Percentiles rank a stretch among this genome's conserved stretches.
Conservation (phyloP, 164 flowering plant species). For the Aristolochia fimbriata region DNA sequence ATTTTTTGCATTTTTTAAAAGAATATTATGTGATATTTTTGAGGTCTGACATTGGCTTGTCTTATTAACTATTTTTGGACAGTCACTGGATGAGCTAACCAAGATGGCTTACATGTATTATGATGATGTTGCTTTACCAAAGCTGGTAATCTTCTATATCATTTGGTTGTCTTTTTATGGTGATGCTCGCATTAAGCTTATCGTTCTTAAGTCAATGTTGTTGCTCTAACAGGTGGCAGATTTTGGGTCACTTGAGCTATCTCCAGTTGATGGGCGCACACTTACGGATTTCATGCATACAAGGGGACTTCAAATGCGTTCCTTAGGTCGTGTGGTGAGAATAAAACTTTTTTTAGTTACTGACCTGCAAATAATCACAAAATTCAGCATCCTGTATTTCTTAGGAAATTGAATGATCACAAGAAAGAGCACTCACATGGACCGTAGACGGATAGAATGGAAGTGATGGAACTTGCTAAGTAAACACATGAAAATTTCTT, state of each 20-base stretch:
- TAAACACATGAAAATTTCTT: no score
- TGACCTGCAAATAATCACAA: no score
- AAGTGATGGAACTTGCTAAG: no score
- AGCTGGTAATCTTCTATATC: slow-evolving; percentile 54
- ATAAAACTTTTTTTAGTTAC: neutral
- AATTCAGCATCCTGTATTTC: no score
- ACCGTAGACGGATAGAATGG: no score
- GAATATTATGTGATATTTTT: neutral
- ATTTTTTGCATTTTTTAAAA: no score
- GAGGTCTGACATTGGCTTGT: neutral
- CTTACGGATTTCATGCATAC: slow-evolving; percentile 93
- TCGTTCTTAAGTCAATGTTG: neutral
- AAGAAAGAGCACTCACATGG: no score
- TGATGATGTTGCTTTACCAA: slow-evolving; percentile 81
- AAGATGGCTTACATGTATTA: slow-evolving; percentile 58
- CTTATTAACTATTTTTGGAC: slow-evolving; percentile 17
- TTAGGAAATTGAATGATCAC: no score
- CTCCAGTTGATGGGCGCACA: slow-evolving; percentile 96
- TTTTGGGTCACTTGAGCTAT: slow-evolving; percentile 90
- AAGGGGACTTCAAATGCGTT: slow-evolving; percentile 76
- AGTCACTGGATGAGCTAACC: slow-evolving; percentile 69
- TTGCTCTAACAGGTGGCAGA: slow-evolving; percentile 57
- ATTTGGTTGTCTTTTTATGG: neutral
- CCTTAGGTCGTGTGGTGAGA: slow-evolving; percentile 90
- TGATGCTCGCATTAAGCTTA: no score